phyloP scores from a whole-genome alignment of 306 rosid species.

The Pachyrhizus erosus region DNA sequence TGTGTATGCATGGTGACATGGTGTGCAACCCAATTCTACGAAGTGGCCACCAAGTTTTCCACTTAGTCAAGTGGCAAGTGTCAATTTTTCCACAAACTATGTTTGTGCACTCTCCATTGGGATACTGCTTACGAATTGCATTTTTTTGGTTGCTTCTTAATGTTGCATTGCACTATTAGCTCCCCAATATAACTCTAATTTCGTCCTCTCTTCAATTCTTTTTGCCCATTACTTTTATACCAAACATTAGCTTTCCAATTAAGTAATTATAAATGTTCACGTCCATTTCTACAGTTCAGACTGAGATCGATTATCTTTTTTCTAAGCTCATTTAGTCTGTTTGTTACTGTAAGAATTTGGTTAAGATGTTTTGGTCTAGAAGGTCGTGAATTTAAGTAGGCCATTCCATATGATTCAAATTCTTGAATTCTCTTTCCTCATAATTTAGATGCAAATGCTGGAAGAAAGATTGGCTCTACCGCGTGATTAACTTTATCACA shows the following conservation, averaged over 20 bases:
- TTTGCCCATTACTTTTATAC: not conserved
- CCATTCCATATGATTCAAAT: not conserved
- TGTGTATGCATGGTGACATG: constrained; percentile 41
- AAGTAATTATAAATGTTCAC: not conserved
- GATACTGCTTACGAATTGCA: not conserved
- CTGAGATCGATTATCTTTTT: not conserved
- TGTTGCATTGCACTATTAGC: not conserved
- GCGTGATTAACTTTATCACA: not conserved
- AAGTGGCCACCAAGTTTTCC: constrained; percentile 44
- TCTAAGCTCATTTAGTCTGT: not conserved
- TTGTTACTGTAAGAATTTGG: not conserved
- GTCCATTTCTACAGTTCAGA: not conserved
- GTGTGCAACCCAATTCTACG: constrained; percentile 25
- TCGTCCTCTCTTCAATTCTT: not conserved
- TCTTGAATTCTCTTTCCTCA: not conserved
- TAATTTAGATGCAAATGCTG: not conserved
- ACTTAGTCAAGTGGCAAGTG: constrained; percentile 34
- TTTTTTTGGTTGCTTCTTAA: constrained; percentile 7
- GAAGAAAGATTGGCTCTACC: not conserved
- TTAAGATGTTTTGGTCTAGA: not conserved
- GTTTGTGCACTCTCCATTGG: constrained; percentile 19
- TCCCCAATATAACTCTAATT: not conserved
- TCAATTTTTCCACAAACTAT: constrained; percentile 28
- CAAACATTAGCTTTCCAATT: not conserved
- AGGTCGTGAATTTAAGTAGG: not conserved